Evolutionary conservation across 2,329 filamentous ascomycete genomes (phyloP).

Genomic region (Phialophora macrospora): DNA sequence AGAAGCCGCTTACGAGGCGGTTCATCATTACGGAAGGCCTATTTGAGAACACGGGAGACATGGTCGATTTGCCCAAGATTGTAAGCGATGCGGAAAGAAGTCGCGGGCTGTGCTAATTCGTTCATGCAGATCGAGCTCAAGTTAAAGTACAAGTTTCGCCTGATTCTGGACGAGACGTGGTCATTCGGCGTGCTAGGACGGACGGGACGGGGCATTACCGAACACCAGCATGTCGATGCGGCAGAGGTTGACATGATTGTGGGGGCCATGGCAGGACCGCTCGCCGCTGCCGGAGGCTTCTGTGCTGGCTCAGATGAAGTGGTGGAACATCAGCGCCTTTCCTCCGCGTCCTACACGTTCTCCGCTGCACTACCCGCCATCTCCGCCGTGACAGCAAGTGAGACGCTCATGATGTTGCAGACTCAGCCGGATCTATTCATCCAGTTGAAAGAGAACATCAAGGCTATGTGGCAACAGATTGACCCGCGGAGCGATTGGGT

Average conservation of each 20-base stretch:
- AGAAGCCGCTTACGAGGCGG: constrained; percentile 84
- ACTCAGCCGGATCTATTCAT: constrained; percentile 80
- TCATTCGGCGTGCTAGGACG: constrained; percentile 93
- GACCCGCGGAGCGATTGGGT: constrained; percentile 96
- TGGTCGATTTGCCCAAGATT: constrained; percentile 81
- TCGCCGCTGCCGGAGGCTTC: constrained; percentile 93
- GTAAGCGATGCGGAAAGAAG: constrained; percentile 54
- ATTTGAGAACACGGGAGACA: constrained; percentile 88
- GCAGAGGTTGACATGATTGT: constrained; percentile 96
- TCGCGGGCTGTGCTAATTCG: constrained; percentile 10
- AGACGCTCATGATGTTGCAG: constrained; percentile 84
- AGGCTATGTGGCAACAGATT: constrained; percentile 80
- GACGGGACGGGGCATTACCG: constrained; percentile 88
- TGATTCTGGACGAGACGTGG: constrained; percentile 97
- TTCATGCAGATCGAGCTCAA: constrained; percentile 77
- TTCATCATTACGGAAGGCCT: constrained; percentile 97
- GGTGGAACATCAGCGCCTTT: constrained; percentile 94
- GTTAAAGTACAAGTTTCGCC: constrained; percentile 94
- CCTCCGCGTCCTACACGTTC: constrained; percentile 89
- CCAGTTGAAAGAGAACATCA: constrained; percentile 83
- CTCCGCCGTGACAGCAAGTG: constrained; percentile 91
- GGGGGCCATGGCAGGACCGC: constrained; percentile 84
- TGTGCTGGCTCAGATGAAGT: constrained; percentile 91
- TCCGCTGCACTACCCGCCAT: constrained; percentile 93
- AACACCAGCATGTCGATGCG: constrained; percentile 94